Evolutionary conservation across 495 filamentous ascomycete species (phyloP).

Genomic region (Penicillium fimorum): DNA sequence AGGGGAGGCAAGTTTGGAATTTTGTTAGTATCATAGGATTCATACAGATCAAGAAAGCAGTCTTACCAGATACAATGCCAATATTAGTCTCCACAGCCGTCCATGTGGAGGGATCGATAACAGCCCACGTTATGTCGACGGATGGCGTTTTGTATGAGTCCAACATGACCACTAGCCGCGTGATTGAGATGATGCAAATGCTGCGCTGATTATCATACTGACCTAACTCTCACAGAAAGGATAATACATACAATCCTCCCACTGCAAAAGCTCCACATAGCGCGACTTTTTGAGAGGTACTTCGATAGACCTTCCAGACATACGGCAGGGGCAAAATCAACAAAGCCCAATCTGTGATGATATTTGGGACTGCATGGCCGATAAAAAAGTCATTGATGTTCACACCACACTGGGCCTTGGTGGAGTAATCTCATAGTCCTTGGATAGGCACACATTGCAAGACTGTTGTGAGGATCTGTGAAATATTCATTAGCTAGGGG

Average conservation of each 20-base stretch:
- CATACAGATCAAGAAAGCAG: neutral
- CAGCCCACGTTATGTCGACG: neutral
- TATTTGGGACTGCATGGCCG: constrained; percentile 1
- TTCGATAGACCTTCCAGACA: neutral
- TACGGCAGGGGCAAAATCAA: neutral
- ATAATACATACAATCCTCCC: neutral
- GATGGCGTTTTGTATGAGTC: neutral
- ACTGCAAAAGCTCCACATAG: neutral
- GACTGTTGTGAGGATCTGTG: neutral
- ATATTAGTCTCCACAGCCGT: constrained; percentile 4
- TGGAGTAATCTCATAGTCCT: neutral
- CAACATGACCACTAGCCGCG: neutral
- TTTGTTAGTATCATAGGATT: too few species aligned
- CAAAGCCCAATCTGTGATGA: neutral
- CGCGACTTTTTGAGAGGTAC: neutral
- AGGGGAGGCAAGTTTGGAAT: too few species aligned
- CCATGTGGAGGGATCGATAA: neutral
- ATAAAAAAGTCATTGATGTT: constrained; percentile 2
- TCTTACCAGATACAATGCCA: constrained; percentile 4
- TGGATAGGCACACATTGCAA: constrained; percentile 3
- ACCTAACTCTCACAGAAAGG: neutral
- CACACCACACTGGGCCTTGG: neutral
- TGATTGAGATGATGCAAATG: constrained; percentile 4
- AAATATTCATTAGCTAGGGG: neutral
- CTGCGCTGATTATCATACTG: neutral